Base-by-base conservation (phyloP, 345 rosid species). In the Melaleuca quinquenervia region DNA sequence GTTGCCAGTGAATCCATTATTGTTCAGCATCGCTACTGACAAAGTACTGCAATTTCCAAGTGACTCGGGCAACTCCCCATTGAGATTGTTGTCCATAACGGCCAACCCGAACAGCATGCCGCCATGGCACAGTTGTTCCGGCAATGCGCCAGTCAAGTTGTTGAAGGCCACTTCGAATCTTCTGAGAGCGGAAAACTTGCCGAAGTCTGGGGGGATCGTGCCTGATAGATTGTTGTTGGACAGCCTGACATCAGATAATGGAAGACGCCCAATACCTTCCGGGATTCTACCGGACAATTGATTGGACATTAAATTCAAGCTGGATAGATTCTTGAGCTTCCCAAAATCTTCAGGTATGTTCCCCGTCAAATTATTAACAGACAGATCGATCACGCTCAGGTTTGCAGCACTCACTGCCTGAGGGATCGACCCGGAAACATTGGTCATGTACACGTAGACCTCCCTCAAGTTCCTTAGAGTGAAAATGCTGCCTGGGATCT, bases 211-310 rank as follows among this genome's bases (percentile, higher is more conserved):
- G 44, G 97, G 97, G 55, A 94, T 82, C 13, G 83, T 26, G 52
- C 97, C 97, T 5, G 92, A 89, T 48, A 94, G 62, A 18, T 88
- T 90, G 91, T 93, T 94, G 90, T 8, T 32, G n/a, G 88, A 94
- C 90, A 92, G 75, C 64, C 89, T 22, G 45, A 94, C 21, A 9
- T 84, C 90, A 20, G n/a, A 83, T 83, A 94, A 83, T 6, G 95
- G 90, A 51, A 94, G 90, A 32, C 87, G 88, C 36, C 92, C 91
- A 21, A 94, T 87, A 82, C 90, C 76, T 32, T 85, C 87, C 0
- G 97, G 97, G 80, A 94, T 92, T 87, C 88, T 86, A 32, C 97
- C 95, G 4, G 93, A 92, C 50, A 93, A 70, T 55, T 90, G 86
- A 90, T 94, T 94, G 84, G 1, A 56, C 76, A 27, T 84, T 88